A percentile compares a stretch with the other conserved stretches of the same genome.
These are phyloP conservation scores for Thermothelomyces thermophilus DNA, from an alignment of 2,329 filamentous ascomycete species.

Conservation along the genomic window DNA sequence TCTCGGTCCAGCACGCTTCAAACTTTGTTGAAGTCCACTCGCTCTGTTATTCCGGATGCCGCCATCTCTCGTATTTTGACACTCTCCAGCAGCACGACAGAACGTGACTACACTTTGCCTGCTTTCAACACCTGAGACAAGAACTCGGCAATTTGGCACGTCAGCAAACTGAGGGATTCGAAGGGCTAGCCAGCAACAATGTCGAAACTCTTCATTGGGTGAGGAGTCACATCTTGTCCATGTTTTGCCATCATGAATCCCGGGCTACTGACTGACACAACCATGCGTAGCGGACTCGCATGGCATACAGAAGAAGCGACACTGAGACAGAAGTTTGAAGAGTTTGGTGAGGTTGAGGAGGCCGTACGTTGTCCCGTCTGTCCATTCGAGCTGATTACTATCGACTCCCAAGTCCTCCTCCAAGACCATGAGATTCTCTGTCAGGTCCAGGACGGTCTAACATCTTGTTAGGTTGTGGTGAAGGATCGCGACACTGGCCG, in stretches of 20 bases:
- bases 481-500: constrained; percentile 96
- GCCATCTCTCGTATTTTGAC: neutral
- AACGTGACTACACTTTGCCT: too few relatives aligned
- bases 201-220: constrained; percentile 96
- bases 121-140: too few relatives aligned
- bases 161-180: too few relatives aligned
- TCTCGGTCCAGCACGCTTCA: neutral
- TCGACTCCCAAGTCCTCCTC: neutral
- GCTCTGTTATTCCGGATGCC: neutral
- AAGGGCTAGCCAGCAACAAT: constrained; percentile 41
- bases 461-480: constrained; percentile 69
- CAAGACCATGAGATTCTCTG: neutral
- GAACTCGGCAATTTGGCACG: too few relatives aligned
- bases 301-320: constrained; percentile 95
- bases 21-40: too few relatives aligned
- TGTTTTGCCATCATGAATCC: neutral
- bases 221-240: constrained; percentile 33
- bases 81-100: neutral
- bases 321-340: constrained; percentile 83
- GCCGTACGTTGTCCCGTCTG: constrained; percentile 59
- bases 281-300: constrained; percentile 68
- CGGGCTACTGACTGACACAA: constrained; percentile 11
- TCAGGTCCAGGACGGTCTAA: neutral
- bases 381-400: neutral
- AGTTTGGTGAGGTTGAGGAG: constrained; percentile 87